A percentile compares a stretch with the other conserved stretches of the same genome.
phyloP scores from a whole-genome alignment of 371 early-diverging fungal genomes.

The Syncephalastrum racemosum region DNA sequence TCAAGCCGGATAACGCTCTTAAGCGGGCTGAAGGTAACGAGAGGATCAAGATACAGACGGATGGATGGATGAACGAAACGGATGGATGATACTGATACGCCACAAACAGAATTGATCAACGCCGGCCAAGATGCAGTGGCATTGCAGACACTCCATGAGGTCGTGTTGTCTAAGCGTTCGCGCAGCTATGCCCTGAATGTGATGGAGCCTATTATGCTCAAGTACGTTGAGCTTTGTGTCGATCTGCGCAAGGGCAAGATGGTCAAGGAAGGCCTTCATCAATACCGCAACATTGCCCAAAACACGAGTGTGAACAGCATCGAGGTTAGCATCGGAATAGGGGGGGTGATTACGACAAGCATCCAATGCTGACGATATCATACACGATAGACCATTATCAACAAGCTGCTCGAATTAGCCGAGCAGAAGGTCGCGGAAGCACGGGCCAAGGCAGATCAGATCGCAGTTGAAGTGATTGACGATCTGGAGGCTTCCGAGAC shows the following conservation, averaged over 20 bases:
- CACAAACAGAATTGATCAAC: constrained; percentile 79
- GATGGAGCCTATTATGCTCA: constrained; percentile 91
- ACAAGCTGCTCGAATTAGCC: constrained; percentile 79
- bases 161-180: constrained; percentile 85
- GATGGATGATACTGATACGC: constrained; percentile 5
- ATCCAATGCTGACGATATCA: constrained; percentile 3
- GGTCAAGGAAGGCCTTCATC: constrained; percentile 93
- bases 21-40: constrained; percentile 50
- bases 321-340: constrained; percentile 56
- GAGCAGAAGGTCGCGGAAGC: constrained; percentile 91
- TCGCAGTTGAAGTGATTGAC: constrained; percentile 79
- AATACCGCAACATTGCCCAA: constrained; percentile 96
- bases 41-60: constrained; percentile 17
- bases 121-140: constrained; percentile 89
- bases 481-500: constrained; percentile 96
- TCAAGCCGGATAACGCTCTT: constrained; percentile 50
- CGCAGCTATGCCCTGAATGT: constrained; percentile 75
- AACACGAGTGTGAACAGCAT: constrained; percentile 89
- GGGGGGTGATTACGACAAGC: neutral
- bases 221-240: constrained; percentile 92
- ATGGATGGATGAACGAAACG: constrained; percentile 20
- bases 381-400: constrained; percentile 68
- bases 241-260: constrained; percentile 85
- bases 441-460: constrained; percentile 89
- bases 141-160: constrained; percentile 87